Conservation (phyloP, 768 basidiomycete species). For the Tephrocybe rancida region DNA sequence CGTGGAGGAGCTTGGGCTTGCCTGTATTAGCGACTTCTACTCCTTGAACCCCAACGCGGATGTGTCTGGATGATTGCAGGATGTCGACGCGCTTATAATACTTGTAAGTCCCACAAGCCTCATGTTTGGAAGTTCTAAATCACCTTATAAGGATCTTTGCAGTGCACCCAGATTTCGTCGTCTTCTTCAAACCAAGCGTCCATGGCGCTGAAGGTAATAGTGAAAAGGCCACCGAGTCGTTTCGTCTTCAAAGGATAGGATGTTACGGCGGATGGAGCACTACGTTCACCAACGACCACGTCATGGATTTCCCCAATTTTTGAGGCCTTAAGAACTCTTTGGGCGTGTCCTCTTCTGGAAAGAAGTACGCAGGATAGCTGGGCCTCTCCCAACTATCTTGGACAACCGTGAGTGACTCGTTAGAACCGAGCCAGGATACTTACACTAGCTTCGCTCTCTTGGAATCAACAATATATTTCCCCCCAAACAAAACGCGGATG, state of each 20-base stretch:
- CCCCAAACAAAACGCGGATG: conserved; percentile 54
- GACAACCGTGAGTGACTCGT: not conserved
- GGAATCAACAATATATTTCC: conserved; percentile 56
- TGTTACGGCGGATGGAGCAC: conserved; percentile 41
- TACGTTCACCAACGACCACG: conserved; percentile 41
- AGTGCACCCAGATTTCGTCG: conserved; percentile 59
- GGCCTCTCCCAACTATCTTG: conserved; percentile 58
- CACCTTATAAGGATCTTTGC: conserved; percentile 74
- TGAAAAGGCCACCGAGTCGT: conserved; percentile 47
- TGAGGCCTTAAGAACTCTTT: conserved; percentile 40
- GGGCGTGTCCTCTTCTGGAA: conserved; percentile 46
- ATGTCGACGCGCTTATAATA: conserved; percentile 63
- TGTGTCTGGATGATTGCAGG: conserved; percentile 58
- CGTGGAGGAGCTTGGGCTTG: conserved; percentile 56
- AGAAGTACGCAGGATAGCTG: conserved; percentile 59
- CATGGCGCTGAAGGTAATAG: conserved; percentile 48
- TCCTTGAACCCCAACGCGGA: conserved; percentile 63
- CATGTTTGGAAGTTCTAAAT: not conserved
- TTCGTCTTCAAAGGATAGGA: conserved; percentile 27
- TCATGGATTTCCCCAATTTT: conserved; percentile 42
- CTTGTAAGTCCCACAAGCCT: not conserved
- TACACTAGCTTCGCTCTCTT: conserved; percentile 62
- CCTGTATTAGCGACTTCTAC: conserved; percentile 62
- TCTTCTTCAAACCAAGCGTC: conserved; percentile 76
- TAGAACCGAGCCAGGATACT: no score